These are phyloP conservation scores for Yamadazyma mexicana DNA, from an alignment of 1,139 yeast species.

Conservation along the genomic window DNA sequence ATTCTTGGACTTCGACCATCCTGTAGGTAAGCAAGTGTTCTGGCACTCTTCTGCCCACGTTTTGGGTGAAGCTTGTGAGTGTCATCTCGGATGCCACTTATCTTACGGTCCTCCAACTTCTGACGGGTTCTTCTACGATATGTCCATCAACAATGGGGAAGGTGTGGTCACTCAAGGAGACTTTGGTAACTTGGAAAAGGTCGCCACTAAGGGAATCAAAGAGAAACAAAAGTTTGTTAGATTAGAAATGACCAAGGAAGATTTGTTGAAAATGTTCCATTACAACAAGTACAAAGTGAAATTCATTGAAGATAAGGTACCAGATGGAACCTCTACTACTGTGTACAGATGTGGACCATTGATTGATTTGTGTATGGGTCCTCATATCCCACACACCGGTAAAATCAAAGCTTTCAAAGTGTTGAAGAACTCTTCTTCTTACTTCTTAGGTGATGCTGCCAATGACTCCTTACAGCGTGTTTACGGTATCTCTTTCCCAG, in stretches of 20 bases:
- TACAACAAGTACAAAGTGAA: conserved; percentile 96
- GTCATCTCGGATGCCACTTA: conserved; percentile 92
- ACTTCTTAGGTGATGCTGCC: conserved; percentile 89
- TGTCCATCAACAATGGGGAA: conserved; percentile 82
- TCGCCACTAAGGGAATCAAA: conserved; percentile 88
- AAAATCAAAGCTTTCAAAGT: conserved; percentile 93
- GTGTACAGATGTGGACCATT: conserved; percentile 98
- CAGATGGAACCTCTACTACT: conserved; percentile 94
- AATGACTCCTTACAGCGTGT: conserved; percentile 97
- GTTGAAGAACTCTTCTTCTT: conserved; percentile 93
- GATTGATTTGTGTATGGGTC: conserved; percentile 97
- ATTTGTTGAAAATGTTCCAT: conserved; percentile 86
- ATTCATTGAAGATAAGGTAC: conserved; percentile 82
- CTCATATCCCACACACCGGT: conserved; percentile 98
- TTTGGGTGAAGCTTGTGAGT: conserved; percentile 97
- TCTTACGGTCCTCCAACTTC: conserved; percentile 93
- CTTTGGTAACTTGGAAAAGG: conserved; percentile 80
- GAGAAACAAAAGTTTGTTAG: conserved; percentile 97
- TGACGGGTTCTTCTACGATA: conserved; percentile 97
- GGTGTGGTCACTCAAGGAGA: conserved; percentile 76
- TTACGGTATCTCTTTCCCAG: conserved; percentile 98
- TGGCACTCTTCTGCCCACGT: conserved; percentile 99
- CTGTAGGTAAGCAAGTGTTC: conserved; percentile 92
- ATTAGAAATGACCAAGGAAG: conserved; percentile 87
- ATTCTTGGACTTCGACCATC: conserved; percentile 64